Evolutionary conservation across 1,284 basidiomycete species (phyloP).

Genomic region (Cryptococcus deneoformans): DNA sequence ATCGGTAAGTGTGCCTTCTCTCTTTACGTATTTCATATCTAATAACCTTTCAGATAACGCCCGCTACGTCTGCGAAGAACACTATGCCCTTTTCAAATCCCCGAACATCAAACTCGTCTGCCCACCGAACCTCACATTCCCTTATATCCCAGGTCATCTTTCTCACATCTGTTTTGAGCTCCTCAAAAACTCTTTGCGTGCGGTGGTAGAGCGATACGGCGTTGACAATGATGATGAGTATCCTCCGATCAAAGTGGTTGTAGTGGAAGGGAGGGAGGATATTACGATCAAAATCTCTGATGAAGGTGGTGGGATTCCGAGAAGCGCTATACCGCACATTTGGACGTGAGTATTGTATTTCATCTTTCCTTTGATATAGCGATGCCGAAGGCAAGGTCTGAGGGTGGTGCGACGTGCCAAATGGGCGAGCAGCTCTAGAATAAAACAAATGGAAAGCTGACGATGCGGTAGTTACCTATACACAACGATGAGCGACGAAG

Average conservation of each 20-base stretch:
- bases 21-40: background rate
- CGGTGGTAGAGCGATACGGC: slow-evolving; percentile 85
- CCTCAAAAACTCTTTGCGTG: slow-evolving; percentile 97
- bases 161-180: slow-evolving; percentile 97
- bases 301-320: slow-evolving; percentile 93
- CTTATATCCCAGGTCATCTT: slow-evolving; percentile 81
- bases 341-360: slow-evolving; percentile 78
- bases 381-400: background rate
- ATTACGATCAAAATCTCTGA: slow-evolving; percentile 98
- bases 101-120: slow-evolving; percentile 97
- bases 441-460: slow-evolving; percentile 1
- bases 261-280: slow-evolving; percentile 88
- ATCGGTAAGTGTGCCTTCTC: slow-evolving; percentile 54
- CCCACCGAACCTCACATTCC: slow-evolving; percentile 79
- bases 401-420: background rate
- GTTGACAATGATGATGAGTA: slow-evolving; percentile 74
- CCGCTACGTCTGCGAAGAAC: slow-evolving; percentile 96
- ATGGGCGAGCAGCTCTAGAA: background rate
- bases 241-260: slow-evolving; percentile 95
- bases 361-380: background rate
- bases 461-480: slow-evolving; percentile 60
- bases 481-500: slow-evolving; percentile 91
- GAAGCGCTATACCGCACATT: slow-evolving; percentile 89
- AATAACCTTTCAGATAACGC: slow-evolving; percentile 68
- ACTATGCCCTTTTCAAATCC: slow-evolving; percentile 90